phyloP scores from a whole-genome alignment of 2,329 filamentous ascomycete species.

The Ilyonectria sp. region DNA sequence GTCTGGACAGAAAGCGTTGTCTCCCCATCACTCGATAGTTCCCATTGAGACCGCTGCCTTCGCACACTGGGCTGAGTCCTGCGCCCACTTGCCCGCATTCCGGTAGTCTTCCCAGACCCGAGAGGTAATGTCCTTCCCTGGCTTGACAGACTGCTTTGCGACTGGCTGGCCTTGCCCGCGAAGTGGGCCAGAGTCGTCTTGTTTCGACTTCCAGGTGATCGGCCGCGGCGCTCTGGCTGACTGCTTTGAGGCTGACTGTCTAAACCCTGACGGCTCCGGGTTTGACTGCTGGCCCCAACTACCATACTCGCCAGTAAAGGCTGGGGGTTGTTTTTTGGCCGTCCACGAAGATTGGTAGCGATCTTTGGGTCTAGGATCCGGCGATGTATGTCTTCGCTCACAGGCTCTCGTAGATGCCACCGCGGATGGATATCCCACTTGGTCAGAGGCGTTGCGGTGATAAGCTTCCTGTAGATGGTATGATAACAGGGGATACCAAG shows the following conservation, averaged over 20 bases:
- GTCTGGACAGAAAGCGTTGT: neutral
- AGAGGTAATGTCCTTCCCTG: neutral
- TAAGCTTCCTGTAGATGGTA: too few species aligned
- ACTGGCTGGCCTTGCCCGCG: neutral
- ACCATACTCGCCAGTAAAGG: too few species aligned
- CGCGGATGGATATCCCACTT: too few species aligned
- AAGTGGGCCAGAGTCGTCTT: constrained; percentile 6
- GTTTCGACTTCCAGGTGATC: constrained; percentile 3
- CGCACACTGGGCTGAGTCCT: constrained; percentile 1
- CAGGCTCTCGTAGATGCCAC: too few species aligned
- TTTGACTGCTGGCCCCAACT: neutral
- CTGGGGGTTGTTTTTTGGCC: neutral
- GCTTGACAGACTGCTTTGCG: neutral
- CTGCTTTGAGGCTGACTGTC: too few species aligned
- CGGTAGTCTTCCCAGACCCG: constrained; percentile 2
- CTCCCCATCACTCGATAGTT: constrained; percentile 2
- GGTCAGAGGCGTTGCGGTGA: too few species aligned
- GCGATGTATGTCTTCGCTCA: too few species aligned
- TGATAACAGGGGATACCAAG: too few species aligned
- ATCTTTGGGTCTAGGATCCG: too few species aligned
- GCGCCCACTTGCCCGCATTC: neutral
- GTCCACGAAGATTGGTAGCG: neutral
- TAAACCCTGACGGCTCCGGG: neutral
- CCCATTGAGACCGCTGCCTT: constrained; percentile 1
- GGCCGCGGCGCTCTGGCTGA: neutral